Conservation (phyloP, 768 basidiomycete genomes). For the Vararia minispora region DNA sequence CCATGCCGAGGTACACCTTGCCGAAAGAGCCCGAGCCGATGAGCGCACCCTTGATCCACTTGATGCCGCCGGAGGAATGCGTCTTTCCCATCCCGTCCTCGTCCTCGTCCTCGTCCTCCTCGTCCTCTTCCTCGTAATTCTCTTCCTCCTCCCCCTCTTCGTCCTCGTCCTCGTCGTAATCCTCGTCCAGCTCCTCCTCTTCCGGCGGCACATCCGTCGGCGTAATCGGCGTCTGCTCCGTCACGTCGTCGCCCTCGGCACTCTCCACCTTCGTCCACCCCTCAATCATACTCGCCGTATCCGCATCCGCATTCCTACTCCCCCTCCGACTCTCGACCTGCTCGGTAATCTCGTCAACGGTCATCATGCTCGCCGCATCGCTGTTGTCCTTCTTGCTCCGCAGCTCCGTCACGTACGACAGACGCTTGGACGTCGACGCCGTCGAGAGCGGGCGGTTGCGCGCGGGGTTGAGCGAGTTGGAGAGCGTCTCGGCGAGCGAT, state of each 20-base stretch:
- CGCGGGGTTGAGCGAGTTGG: conserved; percentile 25
- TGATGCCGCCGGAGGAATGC: conserved; percentile 52
- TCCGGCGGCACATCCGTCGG: conserved; percentile 25
- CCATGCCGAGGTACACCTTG: conserved; percentile 93
- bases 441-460: conserved; percentile 28
- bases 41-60: conserved; percentile 95
- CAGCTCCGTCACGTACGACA: conserved; percentile 75
- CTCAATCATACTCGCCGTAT: conserved; percentile 29
- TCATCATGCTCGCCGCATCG: conserved; percentile 86
- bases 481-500: conserved; percentile 71
- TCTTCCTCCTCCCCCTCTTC: conserved; percentile 29
- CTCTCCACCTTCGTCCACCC: conserved; percentile 70
- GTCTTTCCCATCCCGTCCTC: conserved; percentile 40
- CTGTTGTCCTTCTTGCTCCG: conserved; percentile 75
- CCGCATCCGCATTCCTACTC: conserved; percentile 36
- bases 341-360: conserved; percentile 96
- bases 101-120: conserved; percentile 33
- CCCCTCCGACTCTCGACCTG: conserved; percentile 74
- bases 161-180: conserved; percentile 31
- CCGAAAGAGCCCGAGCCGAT: conserved; percentile 94
- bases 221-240: conserved; percentile 19
- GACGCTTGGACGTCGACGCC: conserved; percentile 41
- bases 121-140: conserved; percentile 30
- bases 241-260: conserved; percentile 38
- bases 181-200: conserved; percentile 36